Percentiles rank a stretch among this genome's conserved stretches.
These are phyloP conservation scores for Cyberlindnera nakhonratchasimensis DNA, from an alignment of 805 yeast genomes.

Conservation along the genomic window DNA sequence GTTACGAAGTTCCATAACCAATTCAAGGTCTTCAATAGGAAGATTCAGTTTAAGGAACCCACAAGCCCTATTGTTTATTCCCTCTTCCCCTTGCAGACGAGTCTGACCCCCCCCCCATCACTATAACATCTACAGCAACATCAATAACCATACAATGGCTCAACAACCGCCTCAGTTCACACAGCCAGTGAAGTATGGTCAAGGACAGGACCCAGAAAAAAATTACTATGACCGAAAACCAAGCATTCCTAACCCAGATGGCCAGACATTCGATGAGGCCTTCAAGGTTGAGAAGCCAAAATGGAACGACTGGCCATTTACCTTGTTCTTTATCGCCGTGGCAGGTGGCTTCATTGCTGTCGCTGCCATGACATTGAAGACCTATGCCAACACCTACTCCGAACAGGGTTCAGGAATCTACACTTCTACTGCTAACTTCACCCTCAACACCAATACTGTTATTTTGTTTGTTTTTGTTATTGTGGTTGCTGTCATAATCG, in stretches of 20 bases:
- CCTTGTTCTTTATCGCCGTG: slow-evolving; percentile 47
- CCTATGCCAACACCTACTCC: slow-evolving; percentile 53
- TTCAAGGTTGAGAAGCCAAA: slow-evolving; percentile 64
- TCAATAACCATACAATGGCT: not conserved
- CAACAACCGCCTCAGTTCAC: slow-evolving; percentile 22
- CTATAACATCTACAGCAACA: not conserved
- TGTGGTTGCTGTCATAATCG: slow-evolving; percentile 54
- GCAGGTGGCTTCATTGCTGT: slow-evolving; percentile 67
- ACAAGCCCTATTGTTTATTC: slow-evolving; percentile 2
- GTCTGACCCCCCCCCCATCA: not conserved
- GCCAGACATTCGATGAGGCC: slow-evolving; percentile 57
- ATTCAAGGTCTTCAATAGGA: not conserved
- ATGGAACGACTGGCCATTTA: slow-evolving; percentile 70
- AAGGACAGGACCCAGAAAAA: slow-evolving; percentile 14
- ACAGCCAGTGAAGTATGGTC: slow-evolving; percentile 23
- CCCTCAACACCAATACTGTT: slow-evolving; percentile 72
- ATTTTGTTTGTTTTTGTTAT: slow-evolving; percentile 65
- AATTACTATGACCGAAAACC: slow-evolving; percentile 26
- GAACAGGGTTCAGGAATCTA: slow-evolving; percentile 65
- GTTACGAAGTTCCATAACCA: not conserved
- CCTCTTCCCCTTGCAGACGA: not conserved
- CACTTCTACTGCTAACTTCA: slow-evolving; percentile 46
- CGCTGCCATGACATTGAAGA: slow-evolving; percentile 64
- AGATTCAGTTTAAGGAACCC: not conserved
- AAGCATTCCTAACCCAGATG: slow-evolving; percentile 37